Conservation (phyloP, 2,329 filamentous ascomycete genomes). For the Stagonosporopsis rhizophila region DNA sequence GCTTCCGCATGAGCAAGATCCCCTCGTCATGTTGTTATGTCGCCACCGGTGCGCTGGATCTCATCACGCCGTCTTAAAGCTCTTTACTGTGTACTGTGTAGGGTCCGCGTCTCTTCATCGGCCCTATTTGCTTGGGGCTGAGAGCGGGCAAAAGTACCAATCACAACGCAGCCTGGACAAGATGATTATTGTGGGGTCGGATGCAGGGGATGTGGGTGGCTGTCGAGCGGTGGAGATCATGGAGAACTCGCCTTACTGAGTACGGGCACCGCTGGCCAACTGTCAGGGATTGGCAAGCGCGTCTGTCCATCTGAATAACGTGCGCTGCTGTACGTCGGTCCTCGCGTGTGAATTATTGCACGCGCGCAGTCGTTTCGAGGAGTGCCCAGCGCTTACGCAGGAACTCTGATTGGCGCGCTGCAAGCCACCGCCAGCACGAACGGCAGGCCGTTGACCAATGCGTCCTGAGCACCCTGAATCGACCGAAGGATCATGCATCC, state of each 20-base stretch:
- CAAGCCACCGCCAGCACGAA: neutral
- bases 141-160: neutral
- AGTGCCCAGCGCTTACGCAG: neutral
- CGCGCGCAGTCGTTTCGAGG: neutral
- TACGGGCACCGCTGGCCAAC: neutral
- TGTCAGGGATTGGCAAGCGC: neutral
- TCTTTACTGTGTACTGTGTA: too few relatives aligned
- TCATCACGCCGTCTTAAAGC: neutral
- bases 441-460: neutral
- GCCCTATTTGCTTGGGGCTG: neutral
- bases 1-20: neutral
- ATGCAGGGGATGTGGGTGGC: neutral
- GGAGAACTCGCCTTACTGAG: neutral
- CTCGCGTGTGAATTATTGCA: neutral
- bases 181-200: neutral
- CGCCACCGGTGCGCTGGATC: neutral
- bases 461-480: neutral
- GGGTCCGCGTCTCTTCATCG: neutral
- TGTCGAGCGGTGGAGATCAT: neutral
- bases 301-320: neutral
- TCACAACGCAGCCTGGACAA: neutral
- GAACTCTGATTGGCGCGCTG: neutral
- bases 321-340: neutral
- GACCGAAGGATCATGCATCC: neutral
- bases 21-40: neutral